These are phyloP conservation scores for Lotmaria passim DNA, from an alignment of 208 protist species.

Conservation along the genomic window DNA sequence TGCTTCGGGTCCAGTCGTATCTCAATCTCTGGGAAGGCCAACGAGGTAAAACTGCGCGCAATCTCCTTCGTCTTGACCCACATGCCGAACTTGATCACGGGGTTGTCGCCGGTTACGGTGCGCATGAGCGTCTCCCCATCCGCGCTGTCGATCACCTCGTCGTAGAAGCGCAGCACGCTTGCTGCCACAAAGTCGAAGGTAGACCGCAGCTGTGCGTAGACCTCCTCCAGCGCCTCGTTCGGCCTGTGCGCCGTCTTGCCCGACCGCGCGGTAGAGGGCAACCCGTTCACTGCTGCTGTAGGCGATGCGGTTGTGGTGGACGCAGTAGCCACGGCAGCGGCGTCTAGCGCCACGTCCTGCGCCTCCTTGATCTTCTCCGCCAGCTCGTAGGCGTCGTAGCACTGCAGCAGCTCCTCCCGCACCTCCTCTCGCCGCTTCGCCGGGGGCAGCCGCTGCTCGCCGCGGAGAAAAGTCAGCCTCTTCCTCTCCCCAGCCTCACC, in stretches of 20 bases:
- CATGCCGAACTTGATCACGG: slow-evolving; percentile 87
- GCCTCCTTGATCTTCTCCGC: slow-evolving; percentile 67
- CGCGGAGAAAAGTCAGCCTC: slow-evolving; percentile 51
- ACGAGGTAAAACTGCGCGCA: slow-evolving; percentile 82
- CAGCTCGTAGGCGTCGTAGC: slow-evolving; percentile 77
- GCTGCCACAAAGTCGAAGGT: slow-evolving; percentile 84
- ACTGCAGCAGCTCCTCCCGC: slow-evolving; percentile 62
- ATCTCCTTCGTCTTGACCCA: slow-evolving; percentile 91
- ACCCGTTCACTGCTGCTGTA: neutral
- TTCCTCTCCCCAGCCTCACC: slow-evolving; percentile 2
- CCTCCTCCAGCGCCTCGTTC: slow-evolving; percentile 42
- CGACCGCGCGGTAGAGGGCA: neutral
- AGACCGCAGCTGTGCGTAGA: slow-evolving; percentile 68
- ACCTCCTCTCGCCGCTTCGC: slow-evolving; percentile 50
- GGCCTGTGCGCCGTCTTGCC: slow-evolving; percentile 16
- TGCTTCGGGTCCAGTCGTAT: slow-evolving; percentile 88
- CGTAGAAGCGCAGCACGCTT: slow-evolving; percentile 78
- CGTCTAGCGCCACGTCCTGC: slow-evolving; percentile 39
- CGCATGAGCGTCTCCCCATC: slow-evolving; percentile 84
- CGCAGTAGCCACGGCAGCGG: neutral
- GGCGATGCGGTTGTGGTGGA: neutral
- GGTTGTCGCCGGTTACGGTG: slow-evolving; percentile 43
- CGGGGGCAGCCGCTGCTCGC: slow-evolving; percentile 63
- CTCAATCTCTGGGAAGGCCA: slow-evolving; percentile 78
- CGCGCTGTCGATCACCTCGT: slow-evolving; percentile 73